Evolutionary conservation across 179 eudicot species (phyloP).

Genomic region (Pouteria campechiana): DNA sequence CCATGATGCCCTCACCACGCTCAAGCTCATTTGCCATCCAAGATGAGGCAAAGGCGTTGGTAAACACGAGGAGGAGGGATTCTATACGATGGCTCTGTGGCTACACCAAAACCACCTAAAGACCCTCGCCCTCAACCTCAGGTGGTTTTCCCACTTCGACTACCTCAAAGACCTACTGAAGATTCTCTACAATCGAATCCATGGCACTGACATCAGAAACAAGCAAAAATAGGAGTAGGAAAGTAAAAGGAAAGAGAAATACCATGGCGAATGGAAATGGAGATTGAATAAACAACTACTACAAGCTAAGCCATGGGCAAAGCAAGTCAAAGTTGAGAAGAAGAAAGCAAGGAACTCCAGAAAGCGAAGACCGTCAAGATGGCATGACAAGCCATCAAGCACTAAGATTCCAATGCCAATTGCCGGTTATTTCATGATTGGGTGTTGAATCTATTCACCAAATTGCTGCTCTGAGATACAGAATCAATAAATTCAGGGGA

Average conservation of each 20-base stretch:
- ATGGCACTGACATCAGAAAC: conserved; percentile 15
- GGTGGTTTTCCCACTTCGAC: conserved; percentile 25
- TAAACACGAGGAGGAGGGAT: conserved; percentile 41
- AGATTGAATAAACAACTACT: not conserved
- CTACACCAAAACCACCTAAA: conserved; percentile 38
- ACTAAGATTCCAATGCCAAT: conserved; percentile 19
- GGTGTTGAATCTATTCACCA: conserved; percentile 32
- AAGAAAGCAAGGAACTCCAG: conserved; percentile 2
- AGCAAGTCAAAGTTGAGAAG: conserved; percentile 3
- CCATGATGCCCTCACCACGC: conserved; percentile 33
- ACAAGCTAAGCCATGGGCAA: not conserved
- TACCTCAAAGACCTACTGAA: conserved; percentile 51
- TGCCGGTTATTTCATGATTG: conserved; percentile 28
- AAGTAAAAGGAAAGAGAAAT: not conserved
- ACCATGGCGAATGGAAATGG: not conserved
- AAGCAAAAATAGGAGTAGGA: conserved; percentile 2
- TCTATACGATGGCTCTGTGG: conserved; percentile 42
- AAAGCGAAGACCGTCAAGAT: conserved; percentile 7
- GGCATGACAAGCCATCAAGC: conserved; percentile 18
- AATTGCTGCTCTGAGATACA: conserved; percentile 19
- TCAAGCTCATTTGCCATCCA: conserved; percentile 45
- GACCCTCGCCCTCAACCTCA: conserved; percentile 32
- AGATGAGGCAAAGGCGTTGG: conserved; percentile 51
- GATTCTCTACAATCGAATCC: conserved; percentile 27
- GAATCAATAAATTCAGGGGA: conserved; percentile 11